Evolutionary conservation across 306 rosid species (phyloP).

Genomic region (Pterocarpus santalinus): DNA sequence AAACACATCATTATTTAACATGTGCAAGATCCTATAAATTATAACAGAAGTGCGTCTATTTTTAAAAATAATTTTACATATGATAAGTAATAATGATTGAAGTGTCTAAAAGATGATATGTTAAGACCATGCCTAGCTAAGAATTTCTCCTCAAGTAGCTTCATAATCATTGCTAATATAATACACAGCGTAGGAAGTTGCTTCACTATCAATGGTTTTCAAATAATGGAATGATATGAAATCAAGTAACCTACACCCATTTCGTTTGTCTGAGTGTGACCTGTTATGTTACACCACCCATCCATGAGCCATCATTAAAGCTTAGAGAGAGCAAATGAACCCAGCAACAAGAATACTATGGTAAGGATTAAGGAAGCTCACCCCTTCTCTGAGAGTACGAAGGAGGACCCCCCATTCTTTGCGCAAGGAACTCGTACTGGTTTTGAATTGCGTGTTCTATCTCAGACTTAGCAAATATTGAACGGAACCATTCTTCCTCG

Average conservation of each 20-base stretch:
- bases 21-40: too few species aligned
- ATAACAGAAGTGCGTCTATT: too few species aligned
- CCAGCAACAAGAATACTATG: neutral
- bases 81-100: too few species aligned
- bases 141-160: too few species aligned
- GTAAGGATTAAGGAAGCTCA: neutral
- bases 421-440: slow-evolving; percentile 87
- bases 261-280: too few species aligned
- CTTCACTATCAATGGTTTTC: neutral
- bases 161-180: neutral
- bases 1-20: too few species aligned
- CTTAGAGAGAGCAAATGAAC: neutral
- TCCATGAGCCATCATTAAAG: neutral
- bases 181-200: neutral
- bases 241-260: neutral
- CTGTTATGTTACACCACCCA: neutral
- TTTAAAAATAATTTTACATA: too few species aligned
- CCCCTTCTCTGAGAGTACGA: slow-evolving; percentile 90
- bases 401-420: slow-evolving; percentile 89
- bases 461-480: slow-evolving; percentile 70
- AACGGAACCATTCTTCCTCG: slow-evolving; percentile 83
- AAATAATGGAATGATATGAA: neutral
- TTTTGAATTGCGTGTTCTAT: slow-evolving; percentile 83
- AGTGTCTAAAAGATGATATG: too few species aligned
- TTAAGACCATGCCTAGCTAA: too few species aligned